Evolutionary conservation across 768 basidiomycete genomes (phyloP).

Genomic region (Udeniomyces megalosporus): DNA sequence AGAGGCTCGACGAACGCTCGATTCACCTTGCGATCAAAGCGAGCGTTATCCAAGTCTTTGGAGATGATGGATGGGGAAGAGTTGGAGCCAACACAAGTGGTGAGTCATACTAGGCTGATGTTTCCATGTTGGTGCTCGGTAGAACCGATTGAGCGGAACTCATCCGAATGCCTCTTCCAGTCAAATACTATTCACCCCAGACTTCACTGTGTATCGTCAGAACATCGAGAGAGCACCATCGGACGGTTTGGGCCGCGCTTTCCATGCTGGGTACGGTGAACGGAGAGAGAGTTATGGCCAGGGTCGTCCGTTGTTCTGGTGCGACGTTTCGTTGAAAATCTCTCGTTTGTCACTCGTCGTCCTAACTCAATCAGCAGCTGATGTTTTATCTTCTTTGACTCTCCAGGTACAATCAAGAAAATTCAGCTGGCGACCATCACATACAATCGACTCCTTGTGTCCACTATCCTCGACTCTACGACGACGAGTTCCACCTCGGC

Average conservation of each 20-base stretch:
- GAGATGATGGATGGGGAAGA: slow-evolving; percentile 14
- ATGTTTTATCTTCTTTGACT: not conserved
- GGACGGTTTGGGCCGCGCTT: slow-evolving; percentile 60
- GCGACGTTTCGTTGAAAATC: slow-evolving; percentile 19
- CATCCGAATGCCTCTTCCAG: slow-evolving; percentile 36
- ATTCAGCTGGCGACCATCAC: slow-evolving; percentile 59
- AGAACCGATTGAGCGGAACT: too few relatives aligned
- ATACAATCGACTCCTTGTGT: slow-evolving; percentile 52
- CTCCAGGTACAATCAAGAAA: slow-evolving; percentile 69
- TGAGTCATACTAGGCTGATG: not conserved
- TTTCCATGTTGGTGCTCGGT: too few relatives aligned
- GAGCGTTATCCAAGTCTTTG: slow-evolving; percentile 13
- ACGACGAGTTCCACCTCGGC: not conserved
- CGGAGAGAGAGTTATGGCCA: slow-evolving; percentile 45
- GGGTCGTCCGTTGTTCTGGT: slow-evolving; percentile 72
- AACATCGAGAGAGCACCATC: slow-evolving; percentile 64
- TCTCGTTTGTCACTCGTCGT: not conserved
- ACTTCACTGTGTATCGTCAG: slow-evolving; percentile 75
- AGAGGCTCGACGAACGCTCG: slow-evolving; percentile 6
- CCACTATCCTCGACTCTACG: slow-evolving; percentile 5
- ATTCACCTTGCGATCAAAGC: slow-evolving; percentile 7
- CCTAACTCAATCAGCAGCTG: not conserved
- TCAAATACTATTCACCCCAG: slow-evolving; percentile 72
- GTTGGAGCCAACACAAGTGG: slow-evolving; percentile 7
- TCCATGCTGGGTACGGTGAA: slow-evolving; percentile 53